A percentile compares a stretch with the other conserved stretches of the same genome.
Evolutionary conservation across 2,329 filamentous ascomycete species (phyloP).

Genomic region (Malbranchea zuffiana): DNA sequence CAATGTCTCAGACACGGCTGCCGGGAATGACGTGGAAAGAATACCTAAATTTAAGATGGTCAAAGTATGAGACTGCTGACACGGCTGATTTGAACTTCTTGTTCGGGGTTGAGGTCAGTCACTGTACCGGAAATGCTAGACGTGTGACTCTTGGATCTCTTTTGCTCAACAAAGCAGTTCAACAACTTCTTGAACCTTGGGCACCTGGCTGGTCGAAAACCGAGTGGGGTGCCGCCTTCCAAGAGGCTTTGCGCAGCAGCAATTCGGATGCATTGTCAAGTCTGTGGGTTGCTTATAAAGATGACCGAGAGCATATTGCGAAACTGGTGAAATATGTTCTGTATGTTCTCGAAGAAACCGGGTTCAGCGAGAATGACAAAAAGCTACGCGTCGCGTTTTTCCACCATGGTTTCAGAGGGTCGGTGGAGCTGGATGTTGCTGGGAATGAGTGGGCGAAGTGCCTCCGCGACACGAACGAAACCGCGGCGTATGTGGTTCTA

Average conservation of each 20-base stretch:
- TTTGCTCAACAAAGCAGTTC: no score
- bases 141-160: no score
- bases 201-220: no score
- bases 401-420: not conserved
- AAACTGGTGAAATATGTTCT: slow-evolving; percentile 2
- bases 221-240: slow-evolving; percentile 1
- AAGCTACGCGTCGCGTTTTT: slow-evolving; percentile 1
- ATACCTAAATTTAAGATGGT: no score
- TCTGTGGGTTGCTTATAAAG: not conserved
- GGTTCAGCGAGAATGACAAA: not conserved
- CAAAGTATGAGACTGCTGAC: no score
- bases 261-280: not conserved
- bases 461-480: not conserved
- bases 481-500: no score
- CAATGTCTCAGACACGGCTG: no score
- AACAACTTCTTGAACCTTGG: no score
- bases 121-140: no score
- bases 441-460: slow-evolving; percentile 3
- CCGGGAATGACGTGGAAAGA: no score
- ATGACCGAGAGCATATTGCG: not conserved
- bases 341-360: not conserved
- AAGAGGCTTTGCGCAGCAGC: not conserved
- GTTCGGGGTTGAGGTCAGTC: no score
- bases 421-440: not conserved
- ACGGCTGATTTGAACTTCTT: no score